phyloP scores from a whole-genome alignment of 176 grass and related monocot genomes.

The Rhipidocladum racemiflorum region DNA sequence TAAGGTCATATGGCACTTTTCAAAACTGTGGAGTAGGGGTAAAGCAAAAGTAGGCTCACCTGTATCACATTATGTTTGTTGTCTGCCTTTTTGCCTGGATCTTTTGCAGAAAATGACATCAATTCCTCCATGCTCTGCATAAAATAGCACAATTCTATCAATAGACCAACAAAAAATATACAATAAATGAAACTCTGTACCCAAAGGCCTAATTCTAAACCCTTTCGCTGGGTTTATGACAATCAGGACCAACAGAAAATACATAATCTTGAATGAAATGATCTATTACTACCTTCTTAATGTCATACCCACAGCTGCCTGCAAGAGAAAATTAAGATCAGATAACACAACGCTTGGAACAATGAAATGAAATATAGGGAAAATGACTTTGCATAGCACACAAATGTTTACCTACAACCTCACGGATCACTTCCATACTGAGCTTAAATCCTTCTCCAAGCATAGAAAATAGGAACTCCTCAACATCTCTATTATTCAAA shows the following conservation, averaged over 20 bases:
- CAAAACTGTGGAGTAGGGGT: not conserved
- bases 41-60: conserved; percentile 38
- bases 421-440: conserved; percentile 57
- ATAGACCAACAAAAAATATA: conserved; percentile 16
- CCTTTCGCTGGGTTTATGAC: not conserved
- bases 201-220: conserved; percentile 9
- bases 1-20: not conserved
- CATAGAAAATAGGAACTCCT: conserved; percentile 94
- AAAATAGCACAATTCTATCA: conserved; percentile 19
- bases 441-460: conserved; percentile 95
- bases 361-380: not conserved
- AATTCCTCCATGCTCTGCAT: conserved; percentile 86
- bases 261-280: conserved; percentile 19
- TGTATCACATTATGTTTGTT: conserved; percentile 25
- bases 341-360: conserved; percentile 20
- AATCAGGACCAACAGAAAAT: conserved; percentile 24
- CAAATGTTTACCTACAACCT: conserved; percentile 73
- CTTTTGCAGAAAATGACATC: conserved; percentile 58
- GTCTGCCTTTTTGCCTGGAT: conserved; percentile 46
- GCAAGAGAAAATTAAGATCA: conserved; percentile 39
- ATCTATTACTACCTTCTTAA: conserved; percentile 58
- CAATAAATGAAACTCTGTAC: not conserved
- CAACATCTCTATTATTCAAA: conserved; percentile 68
- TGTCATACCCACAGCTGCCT: conserved; percentile 81
- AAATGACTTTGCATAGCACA: conserved; percentile 21